phyloP scores from a whole-genome alignment of 805 yeast species.

The Starmera pachycereana region DNA sequence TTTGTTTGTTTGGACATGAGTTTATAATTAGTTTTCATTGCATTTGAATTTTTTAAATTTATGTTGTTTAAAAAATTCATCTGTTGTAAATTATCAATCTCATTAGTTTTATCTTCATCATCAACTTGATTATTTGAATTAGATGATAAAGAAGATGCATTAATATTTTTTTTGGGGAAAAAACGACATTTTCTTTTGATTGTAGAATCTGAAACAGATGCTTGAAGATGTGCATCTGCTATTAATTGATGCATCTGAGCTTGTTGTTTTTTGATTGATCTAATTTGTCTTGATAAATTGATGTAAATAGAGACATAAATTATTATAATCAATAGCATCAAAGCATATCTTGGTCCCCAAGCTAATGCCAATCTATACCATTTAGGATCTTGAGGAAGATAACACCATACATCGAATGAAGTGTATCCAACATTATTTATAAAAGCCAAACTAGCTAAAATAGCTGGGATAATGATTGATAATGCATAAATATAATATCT shows the following conservation, averaged over 20 bases:
- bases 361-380: conserved; percentile 69
- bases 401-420: conserved; percentile 68
- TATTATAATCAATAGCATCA: conserved; percentile 49
- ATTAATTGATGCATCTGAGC: neutral
- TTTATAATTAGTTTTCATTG: conserved; percentile 51
- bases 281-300: conserved; percentile 49
- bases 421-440: conserved; percentile 45
- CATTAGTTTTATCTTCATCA: neutral
- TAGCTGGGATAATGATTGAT: conserved; percentile 49
- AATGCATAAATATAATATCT: conserved; percentile 48
- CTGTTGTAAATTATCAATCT: conserved; percentile 7
- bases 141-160: no score
- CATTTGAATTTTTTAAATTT: conserved; percentile 18
- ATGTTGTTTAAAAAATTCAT: conserved; percentile 1
- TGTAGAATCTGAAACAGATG: no score
- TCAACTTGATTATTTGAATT: no score
- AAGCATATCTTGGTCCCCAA: conserved; percentile 74
- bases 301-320: conserved; percentile 64
- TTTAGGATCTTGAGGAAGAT: conserved; percentile 57
- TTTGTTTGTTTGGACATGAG: conserved; percentile 70
- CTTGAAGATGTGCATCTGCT: no score
- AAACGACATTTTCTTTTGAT: no score
- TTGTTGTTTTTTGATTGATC: neutral
- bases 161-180: no score
- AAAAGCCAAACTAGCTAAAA: conserved; percentile 66